Base-by-base conservation (phyloP, 768 basidiomycete genomes). In the Psilocybe tampanensis region DNA sequence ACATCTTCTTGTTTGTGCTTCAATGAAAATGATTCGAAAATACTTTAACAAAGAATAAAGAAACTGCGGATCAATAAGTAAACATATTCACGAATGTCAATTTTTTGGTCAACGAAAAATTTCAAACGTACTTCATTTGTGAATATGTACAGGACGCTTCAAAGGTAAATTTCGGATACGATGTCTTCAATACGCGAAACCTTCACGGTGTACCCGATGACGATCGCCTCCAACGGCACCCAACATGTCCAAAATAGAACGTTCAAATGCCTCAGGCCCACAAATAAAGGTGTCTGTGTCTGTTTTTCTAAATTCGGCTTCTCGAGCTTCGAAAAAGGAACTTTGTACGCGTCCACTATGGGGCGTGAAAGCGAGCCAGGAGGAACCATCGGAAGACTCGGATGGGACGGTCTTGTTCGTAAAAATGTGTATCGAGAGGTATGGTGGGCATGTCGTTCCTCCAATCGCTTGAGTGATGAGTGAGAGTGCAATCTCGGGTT, bases 251-350 rank as follows among this genome's bases (percentile, higher is more conserved):
- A 77, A 45, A 1, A 76, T 70, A 23, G 65, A 64, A 44, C 70
- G 64, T 64, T 84, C 82, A 51, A 82, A 85, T 2, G 61, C 64
- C 21, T 68, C 70, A 1, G 84, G 79, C 2, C 85, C 84, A 65
- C 85, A 86, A 12, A 86, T 44, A 58, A 76, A 86, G 1, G 70
- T 64, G n/a, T 72, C 66, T 43, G 66, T 39, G 18, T 58, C 51
- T 64, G 48, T 23, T n/a, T 41, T 13, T 18, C 11, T 29, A 51
- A 55, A 45, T 71, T 67, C 36, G 56, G 61, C 4, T 53, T 48
- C 19, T 26, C 54, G 33, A 61, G 63, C 33, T 74, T 36, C 44
- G 71, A 70, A 23, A 64, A 70, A 32, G 22, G 42, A 60, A 67
- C 66, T 6, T 43, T 32, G 42, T 15, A 64, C 53, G 29, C 58